phyloP scores from a whole-genome alignment of 2,329 filamentous ascomycete genomes.

The Phoma sp. region DNA sequence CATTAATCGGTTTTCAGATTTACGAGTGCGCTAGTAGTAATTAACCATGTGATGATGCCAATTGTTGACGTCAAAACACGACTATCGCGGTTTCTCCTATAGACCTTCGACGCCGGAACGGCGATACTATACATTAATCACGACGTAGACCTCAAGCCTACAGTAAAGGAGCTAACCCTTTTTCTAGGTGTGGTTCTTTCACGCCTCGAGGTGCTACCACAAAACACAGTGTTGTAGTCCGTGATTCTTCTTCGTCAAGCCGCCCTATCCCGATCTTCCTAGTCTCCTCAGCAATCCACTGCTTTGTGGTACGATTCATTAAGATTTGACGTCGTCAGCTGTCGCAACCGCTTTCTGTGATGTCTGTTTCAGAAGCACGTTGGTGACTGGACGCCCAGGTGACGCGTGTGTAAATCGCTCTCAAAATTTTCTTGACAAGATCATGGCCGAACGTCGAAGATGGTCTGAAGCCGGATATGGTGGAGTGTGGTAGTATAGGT shows the following conservation, averaged over 20 bases:
- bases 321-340: neutral
- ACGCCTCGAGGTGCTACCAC: too few relatives aligned
- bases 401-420: neutral
- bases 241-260: neutral
- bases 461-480: neutral
- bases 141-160: neutral
- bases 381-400: conserved; percentile 23
- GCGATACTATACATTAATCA: neutral
- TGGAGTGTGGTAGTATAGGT: neutral
- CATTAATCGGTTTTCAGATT: neutral
- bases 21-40: neutral
- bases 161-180: too few relatives aligned
- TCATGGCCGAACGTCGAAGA: neutral
- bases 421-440: neutral
- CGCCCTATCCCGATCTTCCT: neutral
- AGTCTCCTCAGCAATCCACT: neutral
- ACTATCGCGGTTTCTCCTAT: neutral
- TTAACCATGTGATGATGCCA: conserved; percentile 1
- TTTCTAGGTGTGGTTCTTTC: neutral
- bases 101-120: too few relatives aligned
- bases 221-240: too few relatives aligned
- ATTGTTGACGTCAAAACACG: neutral
- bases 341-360: neutral
- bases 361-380: conserved; percentile 25
- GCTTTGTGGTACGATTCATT: neutral